Evolutionary conservation across 2,329 filamentous ascomycete species (phyloP).

Genomic region (Tolypocladium nubicola): DNA sequence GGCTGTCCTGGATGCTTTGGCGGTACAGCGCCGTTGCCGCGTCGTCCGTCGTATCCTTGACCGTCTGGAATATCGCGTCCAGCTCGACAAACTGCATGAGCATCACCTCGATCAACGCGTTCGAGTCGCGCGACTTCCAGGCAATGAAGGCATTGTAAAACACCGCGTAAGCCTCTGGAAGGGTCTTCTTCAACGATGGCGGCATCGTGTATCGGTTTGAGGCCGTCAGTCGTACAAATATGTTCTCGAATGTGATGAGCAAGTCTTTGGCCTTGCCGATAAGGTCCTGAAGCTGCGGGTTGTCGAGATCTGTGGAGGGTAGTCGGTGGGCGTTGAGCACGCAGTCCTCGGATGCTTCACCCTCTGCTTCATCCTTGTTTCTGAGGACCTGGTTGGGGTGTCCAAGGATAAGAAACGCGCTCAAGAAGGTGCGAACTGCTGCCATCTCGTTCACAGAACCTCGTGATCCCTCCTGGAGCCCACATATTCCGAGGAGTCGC

Average conservation of each 20-base stretch:
- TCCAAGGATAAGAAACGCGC: constrained; percentile 68
- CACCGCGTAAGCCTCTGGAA: constrained; percentile 60
- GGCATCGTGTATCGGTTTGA: constrained; percentile 59
- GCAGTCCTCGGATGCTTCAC: constrained; percentile 41
- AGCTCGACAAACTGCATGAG: constrained; percentile 78
- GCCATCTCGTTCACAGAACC: constrained; percentile 59
- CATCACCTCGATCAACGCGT: constrained; percentile 72
- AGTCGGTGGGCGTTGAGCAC: constrained; percentile 17
- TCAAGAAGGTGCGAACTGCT: constrained; percentile 64
- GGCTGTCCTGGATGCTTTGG: constrained; percentile 71
- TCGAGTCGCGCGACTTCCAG: constrained; percentile 74
- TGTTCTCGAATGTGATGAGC: constrained; percentile 67
- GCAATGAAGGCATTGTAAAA: constrained; percentile 73
- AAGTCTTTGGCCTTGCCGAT: constrained; percentile 70
- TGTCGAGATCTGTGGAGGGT: constrained; percentile 38
- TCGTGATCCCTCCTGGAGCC: constrained; percentile 52
- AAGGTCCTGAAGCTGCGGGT: constrained; percentile 57
- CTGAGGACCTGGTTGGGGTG: constrained; percentile 70
- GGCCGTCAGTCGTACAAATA: constrained; percentile 52
- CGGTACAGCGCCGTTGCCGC: constrained; percentile 67
- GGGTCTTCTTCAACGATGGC: constrained; percentile 46
- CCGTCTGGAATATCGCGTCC: constrained; percentile 73
- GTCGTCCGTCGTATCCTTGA: constrained; percentile 67
- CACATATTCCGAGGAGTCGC: constrained; percentile 57
- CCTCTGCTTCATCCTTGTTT: constrained; percentile 52